Percentiles rank a stretch among this genome's conserved stretches.
These are phyloP conservation scores for Mycena sanguinolenta DNA, from an alignment of 768 basidiomycete species.

Conservation along the genomic window DNA sequence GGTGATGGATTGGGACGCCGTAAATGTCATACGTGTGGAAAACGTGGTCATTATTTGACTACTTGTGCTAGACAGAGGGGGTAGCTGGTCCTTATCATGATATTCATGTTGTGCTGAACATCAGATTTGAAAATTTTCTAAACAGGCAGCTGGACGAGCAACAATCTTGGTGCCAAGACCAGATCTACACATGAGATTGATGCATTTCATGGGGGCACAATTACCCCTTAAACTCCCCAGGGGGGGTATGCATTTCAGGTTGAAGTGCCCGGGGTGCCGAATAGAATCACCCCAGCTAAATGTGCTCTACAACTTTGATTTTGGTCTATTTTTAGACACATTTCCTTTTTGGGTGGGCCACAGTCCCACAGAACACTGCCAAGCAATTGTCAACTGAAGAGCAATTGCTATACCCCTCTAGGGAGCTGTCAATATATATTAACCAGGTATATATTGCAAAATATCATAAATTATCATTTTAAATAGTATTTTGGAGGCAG, in stretches of 20 bases:
- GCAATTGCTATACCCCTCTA: no score
- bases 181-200: not conserved
- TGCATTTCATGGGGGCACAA: not conserved
- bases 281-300: no score
- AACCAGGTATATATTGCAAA: no score
- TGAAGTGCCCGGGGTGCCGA: not conserved
- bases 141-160: not conserved
- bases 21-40: not conserved
- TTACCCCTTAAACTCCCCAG: not conserved
- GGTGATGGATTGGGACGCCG: not conserved
- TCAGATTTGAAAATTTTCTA: not conserved
- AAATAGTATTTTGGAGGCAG: no score
- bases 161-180: not conserved
- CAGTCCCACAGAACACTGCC: no score
- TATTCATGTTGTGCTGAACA: not conserved
- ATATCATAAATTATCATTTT: no score
- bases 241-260: not conserved
- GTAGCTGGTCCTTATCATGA: not conserved
- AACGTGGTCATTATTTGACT: constrained; percentile 7
- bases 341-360: no score
- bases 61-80: constrained; percentile 2
- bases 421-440: no score
- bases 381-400: no score
- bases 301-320: no score
- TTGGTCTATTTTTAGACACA: no score